Conservation (phyloP, 2,329 filamentous ascomycete genomes). For the Colletotrichum sansevieriae region DNA sequence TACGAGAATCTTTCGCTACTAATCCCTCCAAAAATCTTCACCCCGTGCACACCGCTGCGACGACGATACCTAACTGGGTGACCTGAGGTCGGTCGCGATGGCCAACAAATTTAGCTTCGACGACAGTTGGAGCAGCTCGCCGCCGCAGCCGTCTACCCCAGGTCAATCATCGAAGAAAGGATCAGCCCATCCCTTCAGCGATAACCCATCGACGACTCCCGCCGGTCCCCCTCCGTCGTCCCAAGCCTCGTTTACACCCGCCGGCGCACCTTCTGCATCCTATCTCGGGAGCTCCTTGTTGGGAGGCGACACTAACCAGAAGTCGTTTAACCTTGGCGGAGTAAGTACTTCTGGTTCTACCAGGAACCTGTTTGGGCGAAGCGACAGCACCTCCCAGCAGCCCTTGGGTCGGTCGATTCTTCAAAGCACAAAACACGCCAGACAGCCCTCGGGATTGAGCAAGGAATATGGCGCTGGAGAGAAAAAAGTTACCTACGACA, state of each 20-base stretch:
- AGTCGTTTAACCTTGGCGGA: constrained; percentile 56
- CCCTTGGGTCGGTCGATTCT: constrained; percentile 64
- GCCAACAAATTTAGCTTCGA: constrained; percentile 57
- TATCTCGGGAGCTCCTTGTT: constrained; percentile 68
- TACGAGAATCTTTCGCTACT: neutral
- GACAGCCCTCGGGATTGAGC: constrained; percentile 67
- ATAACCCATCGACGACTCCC: constrained; percentile 66
- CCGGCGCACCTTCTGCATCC: constrained; percentile 67
- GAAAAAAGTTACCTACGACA: constrained; percentile 33
- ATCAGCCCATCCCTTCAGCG: constrained; percentile 54
- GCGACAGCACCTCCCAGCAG: constrained; percentile 54
- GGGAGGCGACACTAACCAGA: constrained; percentile 56
- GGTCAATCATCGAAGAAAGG: constrained; percentile 42
- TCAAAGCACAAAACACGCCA: constrained; percentile 47
- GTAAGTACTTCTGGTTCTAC: constrained; percentile 48
- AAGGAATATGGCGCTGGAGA: constrained; percentile 51
- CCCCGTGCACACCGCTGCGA: constrained; percentile 2
- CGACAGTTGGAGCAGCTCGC: constrained; percentile 55
- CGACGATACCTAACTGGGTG: constrained; percentile 28
- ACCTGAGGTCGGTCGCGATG: constrained; percentile 50
- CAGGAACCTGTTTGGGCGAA: constrained; percentile 54
- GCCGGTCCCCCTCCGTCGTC: constrained; percentile 65
- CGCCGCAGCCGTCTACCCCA: constrained; percentile 64
- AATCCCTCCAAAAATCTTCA: neutral
- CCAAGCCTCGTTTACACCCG: constrained; percentile 67